phyloP scores from a whole-genome alignment of 2,329 filamentous ascomycete species.

The Penicillium sp. region DNA sequence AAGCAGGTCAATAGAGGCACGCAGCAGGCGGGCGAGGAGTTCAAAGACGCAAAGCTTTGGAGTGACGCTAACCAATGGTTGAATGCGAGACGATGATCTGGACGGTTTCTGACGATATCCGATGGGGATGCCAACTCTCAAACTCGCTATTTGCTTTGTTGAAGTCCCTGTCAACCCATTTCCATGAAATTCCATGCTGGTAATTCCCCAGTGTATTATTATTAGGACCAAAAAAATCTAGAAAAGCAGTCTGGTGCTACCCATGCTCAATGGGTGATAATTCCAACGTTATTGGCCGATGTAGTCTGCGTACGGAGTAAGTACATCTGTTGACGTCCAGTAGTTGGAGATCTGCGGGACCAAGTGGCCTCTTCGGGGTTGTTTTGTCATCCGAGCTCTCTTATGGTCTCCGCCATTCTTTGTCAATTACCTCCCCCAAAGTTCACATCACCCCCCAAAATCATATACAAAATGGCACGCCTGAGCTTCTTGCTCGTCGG shows the following conservation, averaged over 20 bases:
- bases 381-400: slow-evolving; percentile 25
- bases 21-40: slow-evolving; percentile 54
- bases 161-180: slow-evolving; percentile 5
- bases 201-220: slow-evolving; percentile 27
- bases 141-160: slow-evolving; percentile 4
- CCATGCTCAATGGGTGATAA: not conserved
- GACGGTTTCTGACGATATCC: slow-evolving; percentile 1
- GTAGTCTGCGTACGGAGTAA: not conserved
- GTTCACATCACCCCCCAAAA: not conserved
- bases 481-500: slow-evolving; percentile 49
- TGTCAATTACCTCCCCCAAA: not conserved
- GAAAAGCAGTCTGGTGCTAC: slow-evolving; percentile 3
- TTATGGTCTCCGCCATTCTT: slow-evolving; percentile 3
- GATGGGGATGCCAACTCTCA: slow-evolving; percentile 8
- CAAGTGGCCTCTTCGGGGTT: slow-evolving; percentile 37
- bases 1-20: slow-evolving; percentile 59
- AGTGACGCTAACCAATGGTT: slow-evolving; percentile 64
- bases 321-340: not conserved
- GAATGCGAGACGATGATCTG: slow-evolving; percentile 36
- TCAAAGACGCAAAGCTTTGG: slow-evolving; percentile 58
- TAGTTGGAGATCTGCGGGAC: slow-evolving; percentile 23
- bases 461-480: slow-evolving; percentile 44
- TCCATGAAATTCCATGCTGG: slow-evolving; percentile 7
- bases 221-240: slow-evolving; percentile 14
- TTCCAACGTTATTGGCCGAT: not conserved